Base-by-base conservation (phyloP, 2,329 filamentous ascomycete genomes). In the Didymella arachidicola region DNA sequence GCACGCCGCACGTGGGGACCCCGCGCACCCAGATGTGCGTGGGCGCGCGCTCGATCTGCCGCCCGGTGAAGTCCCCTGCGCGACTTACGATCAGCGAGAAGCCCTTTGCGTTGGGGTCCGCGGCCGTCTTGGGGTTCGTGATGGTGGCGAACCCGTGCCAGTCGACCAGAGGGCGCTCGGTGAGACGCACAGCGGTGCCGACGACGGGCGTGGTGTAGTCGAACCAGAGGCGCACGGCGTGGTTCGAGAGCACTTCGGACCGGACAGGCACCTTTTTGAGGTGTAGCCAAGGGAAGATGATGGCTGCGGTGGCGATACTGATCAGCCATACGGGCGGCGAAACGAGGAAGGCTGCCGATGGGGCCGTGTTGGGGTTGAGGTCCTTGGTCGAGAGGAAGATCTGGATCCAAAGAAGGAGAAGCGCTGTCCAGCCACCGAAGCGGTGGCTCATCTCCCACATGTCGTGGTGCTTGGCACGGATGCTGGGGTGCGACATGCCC, bases 261-360 rank as follows among this genome's bases (percentile, higher is more conserved):
- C 84, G 79, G 53, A 94, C 88, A 8, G 81, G 76, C 27, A 92
- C 86, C 65, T 86, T 88, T 56, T 89, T 86, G 18, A 95, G 85
- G 61, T 86, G 83, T 1, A 90, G 71, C 91, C 92, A 96, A 0
- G 92, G 90, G 54, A 90, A 87, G 45, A 89, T 81, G 66, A 94
- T 85, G 65, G 88, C 86, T 45, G 83, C 72, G 1, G 90, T 91
- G 46, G 87, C 86, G 36, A 86, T 73, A 27, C 86, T 70, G 18
- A 95, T 80, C 64, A 92, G 84, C 89, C 90, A 95, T 72, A 94
- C 84, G 1, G 67, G 62, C 7, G 72, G 66, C 12, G 70, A 68
- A n/a, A 51, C 58, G 8, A 70, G 50, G 41, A 69, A 75, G 1
- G 73, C 70, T 30, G 64, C 55, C 11, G 67, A 67, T 6, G 66